These are phyloP conservation scores for Didymella exigua DNA, from an alignment of 2,329 filamentous ascomycete species.

Conservation along the genomic window DNA sequence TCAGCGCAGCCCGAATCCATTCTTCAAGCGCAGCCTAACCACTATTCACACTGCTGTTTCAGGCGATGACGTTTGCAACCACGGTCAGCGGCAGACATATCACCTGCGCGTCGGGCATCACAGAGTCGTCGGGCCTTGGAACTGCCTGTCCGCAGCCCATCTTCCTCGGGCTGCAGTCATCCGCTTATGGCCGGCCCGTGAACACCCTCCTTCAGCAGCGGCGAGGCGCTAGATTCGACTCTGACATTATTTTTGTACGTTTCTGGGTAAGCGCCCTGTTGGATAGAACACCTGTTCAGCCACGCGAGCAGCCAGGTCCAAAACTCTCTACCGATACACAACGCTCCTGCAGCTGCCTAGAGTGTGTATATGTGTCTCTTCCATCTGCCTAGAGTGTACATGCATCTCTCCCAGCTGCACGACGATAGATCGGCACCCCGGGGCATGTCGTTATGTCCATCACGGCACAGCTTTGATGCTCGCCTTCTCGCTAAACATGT, in stretches of 20 bases:
- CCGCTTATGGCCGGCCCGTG: constrained; percentile 32
- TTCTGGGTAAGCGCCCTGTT: not conserved
- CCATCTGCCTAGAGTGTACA: not conserved
- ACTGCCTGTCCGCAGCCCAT: not conserved
- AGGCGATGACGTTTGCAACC: constrained; percentile 9
- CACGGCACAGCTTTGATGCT: not conserved
- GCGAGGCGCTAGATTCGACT: not conserved
- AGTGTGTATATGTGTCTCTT: not conserved
- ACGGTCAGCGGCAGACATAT: constrained; percentile 7
- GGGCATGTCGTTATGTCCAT: too few species aligned
- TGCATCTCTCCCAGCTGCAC: too few species aligned
- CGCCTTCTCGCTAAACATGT: constrained; percentile 9
- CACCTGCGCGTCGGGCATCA: constrained; percentile 8
- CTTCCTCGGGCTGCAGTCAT: constrained; percentile 6
- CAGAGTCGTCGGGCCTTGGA: constrained; percentile 4
- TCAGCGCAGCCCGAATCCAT: constrained; percentile 18
- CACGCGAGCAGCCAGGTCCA: not conserved
- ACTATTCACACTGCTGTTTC: constrained; percentile 19
- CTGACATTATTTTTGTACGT: constrained; percentile 1
- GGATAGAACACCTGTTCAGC: constrained; percentile 1
- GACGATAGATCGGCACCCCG: too few species aligned
- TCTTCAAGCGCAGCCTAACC: constrained; percentile 7
- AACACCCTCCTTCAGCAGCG: constrained; percentile 10
- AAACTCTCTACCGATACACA: not conserved
- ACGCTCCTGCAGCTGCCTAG: not conserved